A percentile compares a stretch with the other conserved stretches of the same genome.
These are phyloP conservation scores for Nicotiana otophora DNA, from an alignment of 257 asterid genomes.

Conservation along the genomic window DNA sequence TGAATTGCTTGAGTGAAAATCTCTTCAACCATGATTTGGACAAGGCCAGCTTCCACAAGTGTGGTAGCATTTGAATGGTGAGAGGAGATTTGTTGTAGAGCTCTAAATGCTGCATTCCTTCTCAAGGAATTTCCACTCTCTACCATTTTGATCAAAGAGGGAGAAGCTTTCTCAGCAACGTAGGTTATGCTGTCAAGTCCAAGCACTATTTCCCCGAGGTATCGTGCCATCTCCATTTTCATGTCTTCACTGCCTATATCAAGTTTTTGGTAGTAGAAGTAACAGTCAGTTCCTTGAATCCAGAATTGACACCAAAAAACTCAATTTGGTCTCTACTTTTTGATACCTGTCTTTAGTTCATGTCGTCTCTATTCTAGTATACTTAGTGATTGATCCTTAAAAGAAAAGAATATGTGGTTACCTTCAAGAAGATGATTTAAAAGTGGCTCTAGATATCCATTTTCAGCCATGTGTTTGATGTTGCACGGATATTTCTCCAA, in stretches of 20 bases:
- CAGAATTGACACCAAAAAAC: neutral
- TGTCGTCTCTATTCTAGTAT: neutral
- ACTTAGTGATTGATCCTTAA: neutral
- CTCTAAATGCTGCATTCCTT: slow-evolving; percentile 63
- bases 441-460: slow-evolving; percentile 72
- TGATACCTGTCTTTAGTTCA: neutral
- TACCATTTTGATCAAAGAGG: slow-evolving; percentile 59
- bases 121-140: slow-evolving; percentile 36
- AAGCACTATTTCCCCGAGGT: slow-evolving; percentile 52
- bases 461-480: slow-evolving; percentile 82
- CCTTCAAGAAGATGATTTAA: slow-evolving; percentile 59
- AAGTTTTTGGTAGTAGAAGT: slow-evolving; percentile 4
- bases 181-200: slow-evolving; percentile 43
- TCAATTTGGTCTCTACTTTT: neutral
- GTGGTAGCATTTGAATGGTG: slow-evolving; percentile 42
- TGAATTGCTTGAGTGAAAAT: slow-evolving; percentile 50
- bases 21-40: slow-evolving; percentile 62
- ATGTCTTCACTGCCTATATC: slow-evolving; percentile 54
- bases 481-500: slow-evolving; percentile 53
- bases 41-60: slow-evolving; percentile 52
- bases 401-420: slow-evolving; percentile 1
- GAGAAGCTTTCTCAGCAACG: slow-evolving; percentile 69
- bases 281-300: neutral
- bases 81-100: slow-evolving; percentile 54
- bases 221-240: slow-evolving; percentile 61